Percentiles rank a stretch among this genome's conserved stretches.
phyloP scores from a whole-genome alignment of 495 filamentous ascomycete genomes.

The Usnea hakonensis region DNA sequence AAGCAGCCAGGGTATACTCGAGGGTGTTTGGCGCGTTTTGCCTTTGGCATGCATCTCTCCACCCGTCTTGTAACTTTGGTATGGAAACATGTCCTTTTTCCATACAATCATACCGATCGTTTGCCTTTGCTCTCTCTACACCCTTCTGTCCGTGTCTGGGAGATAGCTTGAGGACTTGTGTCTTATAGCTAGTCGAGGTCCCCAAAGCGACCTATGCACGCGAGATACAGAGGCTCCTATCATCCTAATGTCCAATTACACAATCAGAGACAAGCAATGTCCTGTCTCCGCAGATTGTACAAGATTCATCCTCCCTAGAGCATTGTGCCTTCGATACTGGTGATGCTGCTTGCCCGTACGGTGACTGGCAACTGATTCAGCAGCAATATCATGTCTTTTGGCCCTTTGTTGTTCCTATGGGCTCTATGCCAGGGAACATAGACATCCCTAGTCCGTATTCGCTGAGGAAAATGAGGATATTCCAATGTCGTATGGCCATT shows the following conservation, averaged over 20 bases:
- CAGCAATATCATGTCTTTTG: constrained; percentile 5
- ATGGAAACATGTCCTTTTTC: neutral
- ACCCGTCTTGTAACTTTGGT: neutral
- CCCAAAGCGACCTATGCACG: constrained; percentile 2
- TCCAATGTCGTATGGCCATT: neutral
- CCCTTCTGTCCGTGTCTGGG: neutral
- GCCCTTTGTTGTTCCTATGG: constrained; percentile 1
- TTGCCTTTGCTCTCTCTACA: neutral
- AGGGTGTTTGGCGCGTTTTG: constrained; percentile 5
- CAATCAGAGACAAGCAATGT: neutral
- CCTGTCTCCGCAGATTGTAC: neutral
- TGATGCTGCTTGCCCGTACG: neutral
- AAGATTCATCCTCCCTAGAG: neutral
- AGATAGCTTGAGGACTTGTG: neutral
- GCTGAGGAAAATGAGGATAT: constrained; percentile 2
- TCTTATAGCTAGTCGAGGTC: neutral
- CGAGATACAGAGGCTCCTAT: constrained; percentile 1
- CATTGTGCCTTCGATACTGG: constrained; percentile 1
- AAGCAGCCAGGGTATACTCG: neutral
- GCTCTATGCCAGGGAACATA: constrained; percentile 3
- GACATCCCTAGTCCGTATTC: constrained; percentile 1
- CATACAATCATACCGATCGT: neutral
- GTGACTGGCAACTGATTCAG: constrained; percentile 5
- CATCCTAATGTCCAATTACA: neutral
- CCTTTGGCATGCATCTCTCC: neutral